Percentiles rank a stretch among this genome's conserved stretches.
phyloP scores from a whole-genome alignment of 768 basidiomycete genomes.

The Russula abietina region DNA sequence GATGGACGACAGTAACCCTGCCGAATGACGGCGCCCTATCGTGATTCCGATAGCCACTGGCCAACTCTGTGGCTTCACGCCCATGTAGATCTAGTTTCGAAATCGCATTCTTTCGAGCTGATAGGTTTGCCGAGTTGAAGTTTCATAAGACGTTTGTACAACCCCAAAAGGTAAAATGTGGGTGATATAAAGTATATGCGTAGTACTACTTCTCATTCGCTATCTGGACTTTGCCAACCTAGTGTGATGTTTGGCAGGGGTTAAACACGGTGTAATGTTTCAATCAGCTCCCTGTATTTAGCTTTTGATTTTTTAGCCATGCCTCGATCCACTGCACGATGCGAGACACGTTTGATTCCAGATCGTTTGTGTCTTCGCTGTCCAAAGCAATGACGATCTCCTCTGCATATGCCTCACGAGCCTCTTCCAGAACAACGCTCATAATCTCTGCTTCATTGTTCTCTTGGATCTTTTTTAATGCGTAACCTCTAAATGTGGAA shows the following conservation, averaged over 20 bases:
- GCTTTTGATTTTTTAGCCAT: slow-evolving; percentile 47
- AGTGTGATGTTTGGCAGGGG: not conserved
- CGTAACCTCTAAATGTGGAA: slow-evolving; percentile 57
- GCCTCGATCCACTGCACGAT: slow-evolving; percentile 81
- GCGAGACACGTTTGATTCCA: slow-evolving; percentile 81
- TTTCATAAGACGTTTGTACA: not conserved
- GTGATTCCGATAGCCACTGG: not conserved
- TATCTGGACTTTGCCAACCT: not conserved
- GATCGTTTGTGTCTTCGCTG: slow-evolving; percentile 70
- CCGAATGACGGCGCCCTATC: slow-evolving; percentile 30
- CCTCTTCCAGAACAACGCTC: slow-evolving; percentile 86
- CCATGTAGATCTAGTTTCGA: not conserved
- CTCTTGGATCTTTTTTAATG: slow-evolving; percentile 92
- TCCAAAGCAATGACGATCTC: slow-evolving; percentile 82
- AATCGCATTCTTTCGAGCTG: not conserved
- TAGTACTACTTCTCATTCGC: not conserved
- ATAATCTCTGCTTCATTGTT: slow-evolving; percentile 99
- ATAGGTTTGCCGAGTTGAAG: not conserved
- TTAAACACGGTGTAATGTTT: slow-evolving; percentile 10
- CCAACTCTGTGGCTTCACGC: not conserved
- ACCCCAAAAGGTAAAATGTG: not conserved
- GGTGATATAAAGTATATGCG: not conserved
- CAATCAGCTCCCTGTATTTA: slow-evolving; percentile 15
- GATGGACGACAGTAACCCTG: slow-evolving; percentile 39
- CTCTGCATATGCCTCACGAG: slow-evolving; percentile 74